Evolutionary conservation across 345 rosid species (phyloP).

Genomic region (Acer negundo): DNA sequence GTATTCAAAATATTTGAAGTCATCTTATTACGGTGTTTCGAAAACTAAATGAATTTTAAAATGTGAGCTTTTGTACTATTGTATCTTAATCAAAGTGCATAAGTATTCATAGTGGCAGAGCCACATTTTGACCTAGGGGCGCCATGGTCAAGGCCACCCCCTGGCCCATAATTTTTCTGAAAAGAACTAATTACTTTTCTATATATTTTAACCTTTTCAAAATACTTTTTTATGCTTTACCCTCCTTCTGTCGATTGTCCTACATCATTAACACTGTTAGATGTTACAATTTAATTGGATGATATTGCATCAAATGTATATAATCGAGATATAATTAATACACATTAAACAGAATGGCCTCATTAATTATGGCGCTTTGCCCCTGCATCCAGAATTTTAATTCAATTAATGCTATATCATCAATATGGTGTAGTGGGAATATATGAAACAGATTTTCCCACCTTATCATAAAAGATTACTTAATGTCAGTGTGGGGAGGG

Average conservation of each 20-base stretch:
- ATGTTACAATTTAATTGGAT: not conserved
- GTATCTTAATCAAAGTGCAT: not conserved
- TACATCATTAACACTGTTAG: not conserved
- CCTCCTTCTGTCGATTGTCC: not conserved
- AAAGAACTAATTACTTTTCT: not conserved
- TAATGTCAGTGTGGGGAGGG: not conserved
- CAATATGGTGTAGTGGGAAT: not conserved
- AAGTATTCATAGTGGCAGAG: not conserved
- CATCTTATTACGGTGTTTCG: not conserved
- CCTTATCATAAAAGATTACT: not conserved
- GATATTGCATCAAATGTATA: not conserved
- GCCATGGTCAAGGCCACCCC: not conserved
- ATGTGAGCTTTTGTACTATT: not conserved
- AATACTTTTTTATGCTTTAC: not conserved
- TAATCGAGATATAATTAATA: not conserved
- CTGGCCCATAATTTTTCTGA: not conserved
- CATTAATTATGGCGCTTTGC: no score
- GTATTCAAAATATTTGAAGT: not conserved
- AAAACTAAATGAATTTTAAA: not conserved
- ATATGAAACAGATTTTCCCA: not conserved
- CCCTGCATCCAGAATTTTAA: not conserved
- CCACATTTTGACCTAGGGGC: not conserved
- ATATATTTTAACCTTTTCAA: not conserved
- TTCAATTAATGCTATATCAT: slow-evolving; percentile 1
- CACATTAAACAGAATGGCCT: not conserved